Evolutionary conservation across 495 filamentous ascomycete species (phyloP), one percentile per base, ranked within the genome.

Genomic region (Penicillium cosmopolitanum): DNA sequence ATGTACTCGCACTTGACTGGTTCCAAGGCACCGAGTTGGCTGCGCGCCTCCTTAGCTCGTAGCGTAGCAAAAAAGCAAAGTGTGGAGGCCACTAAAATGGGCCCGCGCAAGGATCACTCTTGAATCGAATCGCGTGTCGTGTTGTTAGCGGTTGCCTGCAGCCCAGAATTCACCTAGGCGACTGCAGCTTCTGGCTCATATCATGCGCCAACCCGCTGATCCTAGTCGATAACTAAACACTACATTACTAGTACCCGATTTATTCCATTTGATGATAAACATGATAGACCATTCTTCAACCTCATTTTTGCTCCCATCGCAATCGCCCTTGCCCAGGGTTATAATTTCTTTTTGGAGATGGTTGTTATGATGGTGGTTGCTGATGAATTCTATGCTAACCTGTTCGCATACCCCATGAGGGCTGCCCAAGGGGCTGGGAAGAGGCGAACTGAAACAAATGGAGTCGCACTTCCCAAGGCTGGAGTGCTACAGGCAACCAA

Each of bases 141-240:
- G 28, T 31, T 31, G 28, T 31, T 44, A 44, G 42, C 16, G 42
- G 42, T n/a, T 44, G 42, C 42, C 42, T 44, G 42, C 42, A 18
- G 16, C 7, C 42, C 42, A 44, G 13, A n/a, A n/a, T 18, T 40
- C 28, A 31, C 28, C 28, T 31, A 31, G 28, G 28, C 28, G 5
- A 31, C 28, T 31, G 28, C 28, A 31, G 28, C 28, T 31, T 23
- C 8, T 23, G 23, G 23, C 23, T 31, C 15, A 40, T n/a, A 40
- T n/a, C 36, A 40, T 40, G 36, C 36, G 15, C 12, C 11, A 40
- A 12, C 36, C 36, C 36, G 36, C 15, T 2, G 36, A 40, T 40
- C 12, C 36, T n/a, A n/a, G 15, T 40, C 28, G 6, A 40, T 12
- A 9, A 12, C 5, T 9, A n/a, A 40, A 40, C 6, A 4, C 4